phyloP scores from a whole-genome alignment of 495 filamentous ascomycete genomes.

The Pyronema domesticum region DNA sequence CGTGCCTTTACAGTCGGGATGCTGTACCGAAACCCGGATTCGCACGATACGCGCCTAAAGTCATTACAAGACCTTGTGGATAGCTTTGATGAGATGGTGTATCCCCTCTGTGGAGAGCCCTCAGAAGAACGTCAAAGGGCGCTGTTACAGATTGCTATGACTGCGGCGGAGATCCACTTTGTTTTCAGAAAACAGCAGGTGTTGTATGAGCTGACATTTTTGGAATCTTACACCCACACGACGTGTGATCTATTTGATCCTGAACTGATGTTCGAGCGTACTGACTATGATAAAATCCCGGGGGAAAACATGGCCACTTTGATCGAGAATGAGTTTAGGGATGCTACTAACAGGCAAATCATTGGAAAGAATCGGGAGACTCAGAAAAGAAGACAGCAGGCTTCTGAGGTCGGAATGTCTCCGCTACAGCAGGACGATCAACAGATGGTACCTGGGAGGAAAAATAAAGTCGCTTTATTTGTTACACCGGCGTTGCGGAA shows the following conservation, averaged over 20 bases:
- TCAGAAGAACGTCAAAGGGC: too few relatives aligned
- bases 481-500: background rate
- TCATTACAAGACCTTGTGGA: too few relatives aligned
- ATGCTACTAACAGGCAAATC: background rate
- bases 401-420: background rate
- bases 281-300: background rate
- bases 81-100: too few relatives aligned
- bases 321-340: background rate
- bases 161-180: background rate
- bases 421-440: background rate
- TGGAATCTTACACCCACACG: background rate
- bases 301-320: background rate
- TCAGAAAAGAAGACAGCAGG: background rate
- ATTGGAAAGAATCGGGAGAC: background rate
- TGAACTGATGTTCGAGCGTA: background rate
- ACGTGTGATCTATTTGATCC: background rate
- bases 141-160: background rate
- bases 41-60: background rate
- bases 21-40: background rate
- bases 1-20: background rate
- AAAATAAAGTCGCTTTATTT: background rate
- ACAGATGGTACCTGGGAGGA: background rate
- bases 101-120: too few relatives aligned
- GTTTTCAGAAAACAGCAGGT: background rate
- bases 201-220: background rate